Conservation (phyloP, 2,329 filamentous ascomycete species). For the Kalmusia sp. region DNA sequence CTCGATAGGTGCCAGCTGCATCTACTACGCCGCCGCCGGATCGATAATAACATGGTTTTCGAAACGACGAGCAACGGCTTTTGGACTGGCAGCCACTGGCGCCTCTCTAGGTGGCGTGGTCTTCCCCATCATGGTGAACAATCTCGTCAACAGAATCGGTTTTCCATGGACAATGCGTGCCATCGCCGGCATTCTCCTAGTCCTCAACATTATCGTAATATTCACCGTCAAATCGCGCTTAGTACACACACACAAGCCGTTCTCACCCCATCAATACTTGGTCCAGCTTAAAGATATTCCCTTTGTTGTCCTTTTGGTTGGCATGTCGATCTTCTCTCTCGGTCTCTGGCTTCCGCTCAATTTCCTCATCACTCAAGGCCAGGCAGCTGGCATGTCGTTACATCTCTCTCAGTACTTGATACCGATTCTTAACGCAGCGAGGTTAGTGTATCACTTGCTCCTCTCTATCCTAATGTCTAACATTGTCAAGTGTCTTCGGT, state of each 20-base stretch:
- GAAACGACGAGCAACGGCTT: neutral
- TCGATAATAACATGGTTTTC: slow-evolving; percentile 1
- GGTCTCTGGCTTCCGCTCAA: neutral
- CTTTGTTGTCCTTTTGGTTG: neutral
- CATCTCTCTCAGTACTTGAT: too few species aligned
- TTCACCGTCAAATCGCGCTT: neutral
- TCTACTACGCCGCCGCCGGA: neutral
- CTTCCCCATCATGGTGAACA: neutral
- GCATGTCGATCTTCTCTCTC: neutral
- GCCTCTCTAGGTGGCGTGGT: neutral
- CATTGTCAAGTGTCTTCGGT: too few species aligned
- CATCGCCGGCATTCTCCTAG: neutral
- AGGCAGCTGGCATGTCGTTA: neutral
- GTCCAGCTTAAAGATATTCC: neutral
- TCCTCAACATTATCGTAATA: neutral
- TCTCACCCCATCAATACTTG: neutral
- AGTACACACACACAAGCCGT: too few species aligned
- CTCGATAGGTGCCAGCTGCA: neutral
- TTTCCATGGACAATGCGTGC: neutral
- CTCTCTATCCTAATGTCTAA: too few species aligned
- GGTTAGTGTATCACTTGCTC: too few species aligned
- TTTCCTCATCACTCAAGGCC: neutral
- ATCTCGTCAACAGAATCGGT: neutral
- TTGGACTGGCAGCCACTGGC: neutral
- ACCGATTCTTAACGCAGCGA: too few species aligned